These are phyloP conservation scores for Microsporum audouinii DNA, from an alignment of 2,329 filamentous ascomycete genomes.

Conservation along the genomic window DNA sequence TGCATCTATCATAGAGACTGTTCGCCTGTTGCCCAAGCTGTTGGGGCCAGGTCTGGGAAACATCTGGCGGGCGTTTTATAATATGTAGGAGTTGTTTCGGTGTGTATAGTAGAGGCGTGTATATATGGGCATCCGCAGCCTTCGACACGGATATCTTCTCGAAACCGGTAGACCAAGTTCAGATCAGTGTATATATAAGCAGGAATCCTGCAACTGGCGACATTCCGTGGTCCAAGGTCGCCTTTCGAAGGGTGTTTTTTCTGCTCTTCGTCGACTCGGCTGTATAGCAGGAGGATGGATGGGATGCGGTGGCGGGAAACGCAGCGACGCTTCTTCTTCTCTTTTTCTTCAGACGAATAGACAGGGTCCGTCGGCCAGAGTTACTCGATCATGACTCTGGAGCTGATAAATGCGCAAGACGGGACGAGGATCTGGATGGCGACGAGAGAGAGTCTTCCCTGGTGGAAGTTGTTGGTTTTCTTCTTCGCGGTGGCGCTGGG, in stretches of 20 bases:
- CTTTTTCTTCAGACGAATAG: neutral
- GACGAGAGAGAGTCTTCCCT: neutral
- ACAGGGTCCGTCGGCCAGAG: neutral
- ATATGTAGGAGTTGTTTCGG: neutral
- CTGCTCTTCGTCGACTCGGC: too few species aligned
- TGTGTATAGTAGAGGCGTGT: neutral
- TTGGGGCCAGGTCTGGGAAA: slow-evolving; percentile 12
- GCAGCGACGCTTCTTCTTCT: neutral
- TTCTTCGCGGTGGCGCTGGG: neutral
- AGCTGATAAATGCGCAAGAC: neutral
- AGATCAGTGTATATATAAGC: too few species aligned
- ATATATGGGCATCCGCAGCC: neutral
- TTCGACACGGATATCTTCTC: neutral
- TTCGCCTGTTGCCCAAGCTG: slow-evolving; percentile 18
- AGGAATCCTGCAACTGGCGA: too few species aligned
- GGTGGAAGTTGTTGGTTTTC: neutral
- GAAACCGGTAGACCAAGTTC: too few species aligned
- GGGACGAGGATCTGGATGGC: neutral
- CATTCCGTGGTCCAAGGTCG: too few species aligned
- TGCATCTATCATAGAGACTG: slow-evolving; percentile 21
- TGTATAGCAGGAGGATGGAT: neutral
- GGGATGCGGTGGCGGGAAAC: neutral
- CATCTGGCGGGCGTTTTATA: slow-evolving; percentile 2
- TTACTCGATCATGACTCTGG: neutral
- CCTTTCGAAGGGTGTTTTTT: too few species aligned